Conservation (phyloP, 345 rosid genomes). For the Eucalyptus pumila region DNA sequence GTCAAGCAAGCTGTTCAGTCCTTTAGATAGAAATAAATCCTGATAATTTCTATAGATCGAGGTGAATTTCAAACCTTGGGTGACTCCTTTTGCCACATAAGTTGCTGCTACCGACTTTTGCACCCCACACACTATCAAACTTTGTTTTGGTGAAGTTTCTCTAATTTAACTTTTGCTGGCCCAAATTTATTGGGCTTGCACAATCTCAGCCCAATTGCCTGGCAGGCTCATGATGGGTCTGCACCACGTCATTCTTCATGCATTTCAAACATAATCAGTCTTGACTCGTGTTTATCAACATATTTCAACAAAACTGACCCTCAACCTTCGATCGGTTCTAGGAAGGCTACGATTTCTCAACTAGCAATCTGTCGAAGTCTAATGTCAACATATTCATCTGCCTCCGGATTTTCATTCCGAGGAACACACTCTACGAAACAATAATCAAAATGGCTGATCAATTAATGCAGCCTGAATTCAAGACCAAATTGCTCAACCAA, state of each 20-base stretch:
- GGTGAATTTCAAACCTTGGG: not conserved
- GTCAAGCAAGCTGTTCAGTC: not conserved
- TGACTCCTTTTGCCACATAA: not conserved
- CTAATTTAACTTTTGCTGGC: not conserved
- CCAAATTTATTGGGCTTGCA: not conserved
- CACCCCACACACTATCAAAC: not conserved
- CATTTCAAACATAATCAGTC: not conserved
- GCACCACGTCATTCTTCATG: not conserved
- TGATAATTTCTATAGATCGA: not conserved
- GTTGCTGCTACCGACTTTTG: not conserved
- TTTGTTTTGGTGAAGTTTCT: not conserved
- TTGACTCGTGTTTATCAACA: not conserved
- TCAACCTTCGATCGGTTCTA: not conserved
- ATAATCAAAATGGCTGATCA: not conserved
- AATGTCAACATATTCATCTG: not conserved
- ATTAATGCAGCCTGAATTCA: no score
- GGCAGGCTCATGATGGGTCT: not conserved
- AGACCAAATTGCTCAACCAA: no score
- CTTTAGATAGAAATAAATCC: not conserved
- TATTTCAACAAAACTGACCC: not conserved
- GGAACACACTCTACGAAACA: not conserved
- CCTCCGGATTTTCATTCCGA: not conserved
- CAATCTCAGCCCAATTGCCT: not conserved
- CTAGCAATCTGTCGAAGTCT: not conserved
- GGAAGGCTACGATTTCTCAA: not conserved